A percentile compares a stretch with the other conserved stretches of the same genome.
Conservation (phyloP, 2,329 filamentous ascomycete genomes). For the Chaetothyriales sp. region DNA sequence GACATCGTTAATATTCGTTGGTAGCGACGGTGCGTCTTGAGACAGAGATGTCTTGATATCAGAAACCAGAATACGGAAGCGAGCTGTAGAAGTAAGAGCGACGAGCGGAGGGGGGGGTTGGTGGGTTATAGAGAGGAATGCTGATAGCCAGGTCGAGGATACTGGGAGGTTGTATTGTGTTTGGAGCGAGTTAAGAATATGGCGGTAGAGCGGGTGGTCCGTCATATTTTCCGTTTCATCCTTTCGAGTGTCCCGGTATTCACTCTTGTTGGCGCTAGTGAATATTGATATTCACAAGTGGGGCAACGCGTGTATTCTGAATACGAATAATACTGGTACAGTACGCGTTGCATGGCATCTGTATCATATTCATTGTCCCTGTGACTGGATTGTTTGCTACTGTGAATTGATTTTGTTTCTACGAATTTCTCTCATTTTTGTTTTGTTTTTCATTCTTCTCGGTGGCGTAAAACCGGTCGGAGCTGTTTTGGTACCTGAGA, state of each 20-base stretch:
- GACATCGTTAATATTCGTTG: constrained; percentile 42
- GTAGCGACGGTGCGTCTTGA: constrained; percentile 37
- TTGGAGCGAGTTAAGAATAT: constrained; percentile 3
- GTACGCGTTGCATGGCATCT: background rate
- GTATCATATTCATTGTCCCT: too few species aligned
- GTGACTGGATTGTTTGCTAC: too few species aligned
- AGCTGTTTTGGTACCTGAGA: too few species aligned
- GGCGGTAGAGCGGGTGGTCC: background rate
- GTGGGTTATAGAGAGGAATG: constrained; percentile 44
- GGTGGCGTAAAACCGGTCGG: too few species aligned
- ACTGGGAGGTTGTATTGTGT: constrained; percentile 13
- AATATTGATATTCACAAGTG: too few species aligned
- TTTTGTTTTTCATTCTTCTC: too few species aligned
- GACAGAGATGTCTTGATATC: constrained; percentile 55
- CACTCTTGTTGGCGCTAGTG: too few species aligned
- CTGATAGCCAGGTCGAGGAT: constrained; percentile 27
- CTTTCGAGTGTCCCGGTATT: too few species aligned
- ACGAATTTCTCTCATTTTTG: too few species aligned
- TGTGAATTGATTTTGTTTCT: too few species aligned
- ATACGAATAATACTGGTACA: background rate
- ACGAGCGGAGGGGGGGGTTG: constrained; percentile 43
- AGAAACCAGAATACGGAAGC: constrained; percentile 63
- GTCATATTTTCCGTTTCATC: background rate
- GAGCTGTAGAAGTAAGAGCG: constrained; percentile 63
- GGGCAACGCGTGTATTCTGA: background rate